Evolutionary conservation across 176 grass and related monocot genomes (phyloP).

Genomic region (Aegilops tauschii): DNA sequence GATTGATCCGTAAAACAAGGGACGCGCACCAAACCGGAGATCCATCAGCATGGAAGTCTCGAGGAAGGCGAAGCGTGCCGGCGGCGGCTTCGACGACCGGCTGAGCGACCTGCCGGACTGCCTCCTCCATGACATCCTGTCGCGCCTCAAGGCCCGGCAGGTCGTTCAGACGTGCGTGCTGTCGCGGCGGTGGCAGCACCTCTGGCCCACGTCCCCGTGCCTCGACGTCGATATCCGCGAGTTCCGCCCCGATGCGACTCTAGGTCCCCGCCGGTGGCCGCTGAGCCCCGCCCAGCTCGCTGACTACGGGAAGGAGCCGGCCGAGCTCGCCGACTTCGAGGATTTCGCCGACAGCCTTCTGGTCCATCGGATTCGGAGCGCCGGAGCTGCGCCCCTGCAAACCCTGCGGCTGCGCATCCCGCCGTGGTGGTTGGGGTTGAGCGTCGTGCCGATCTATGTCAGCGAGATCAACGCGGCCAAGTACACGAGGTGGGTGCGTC

Average conservation of each 20-base stretch:
- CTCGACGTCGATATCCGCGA: not conserved
- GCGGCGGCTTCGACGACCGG: not conserved
- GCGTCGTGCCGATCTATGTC: not conserved
- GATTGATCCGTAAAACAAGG: too few relatives aligned
- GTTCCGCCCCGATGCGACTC: not conserved
- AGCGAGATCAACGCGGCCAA: not conserved
- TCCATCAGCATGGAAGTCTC: not conserved
- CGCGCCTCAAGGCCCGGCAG: not conserved
- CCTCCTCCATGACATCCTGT: not conserved
- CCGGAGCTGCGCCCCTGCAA: not conserved
- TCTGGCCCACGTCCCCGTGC: not conserved
- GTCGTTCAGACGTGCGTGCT: not conserved
- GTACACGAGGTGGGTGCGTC: not conserved
- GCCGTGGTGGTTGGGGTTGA: not conserved
- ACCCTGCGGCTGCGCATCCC: not conserved
- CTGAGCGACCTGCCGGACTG: slow-evolving; percentile 4
- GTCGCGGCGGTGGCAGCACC: not conserved
- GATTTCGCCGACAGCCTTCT: not conserved
- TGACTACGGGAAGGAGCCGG: not conserved
- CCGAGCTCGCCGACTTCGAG: not conserved
- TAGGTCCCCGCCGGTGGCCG: too few relatives aligned
- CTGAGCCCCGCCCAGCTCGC: too few relatives aligned
- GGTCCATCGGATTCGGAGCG: not conserved
- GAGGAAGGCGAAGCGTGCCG: not conserved
- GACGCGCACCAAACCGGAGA: not conserved